Base-by-base conservation (phyloP, 2,329 filamentous ascomycete species). In the Colletotrichum brevisporum region DNA sequence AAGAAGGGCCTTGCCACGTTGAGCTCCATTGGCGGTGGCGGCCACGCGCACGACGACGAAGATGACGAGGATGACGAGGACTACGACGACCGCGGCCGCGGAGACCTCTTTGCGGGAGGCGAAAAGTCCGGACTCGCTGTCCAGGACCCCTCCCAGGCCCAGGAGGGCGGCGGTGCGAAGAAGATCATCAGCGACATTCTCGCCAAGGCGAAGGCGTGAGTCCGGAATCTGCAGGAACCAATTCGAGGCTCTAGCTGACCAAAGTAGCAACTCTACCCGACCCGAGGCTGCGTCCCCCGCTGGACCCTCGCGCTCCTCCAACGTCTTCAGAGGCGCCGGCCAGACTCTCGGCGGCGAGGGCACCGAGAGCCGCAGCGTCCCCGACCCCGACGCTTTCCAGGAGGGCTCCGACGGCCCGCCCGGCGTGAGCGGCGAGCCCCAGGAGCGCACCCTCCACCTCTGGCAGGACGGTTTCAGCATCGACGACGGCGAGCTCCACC, bases 401-500 rank as follows among this genome's bases (percentile, higher is more conserved):
- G n/a, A 76, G 72, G 67, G 64, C 16, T 71, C 77, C 2, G 71
- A 74, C n/a, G 71, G 73, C 75, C 43, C 78, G 77, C 58, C 77
- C 72, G 67, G 75, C 75, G 54, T 74, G 78, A 61, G 78, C 16
- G 81, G 79, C 10, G 82, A 86, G 41, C 86, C 88, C 5, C 89
- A 92, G 70, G 89, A 89, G 58, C 90, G 93, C 58, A 87, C 89
- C 12, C 85, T 97, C 61, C 93, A 95, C 75, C 86, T 96, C 52
- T 97, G 94, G 94, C 86, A 88, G 50, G 91, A 97, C 76, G 94
- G 94, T 15, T 95, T 96, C 82, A 95, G 92, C 72, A 90, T 97
- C 70, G 93, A 95, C 69, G 92, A 96, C 75, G 94, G 94, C 31
- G 88, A 90, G 54, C 88, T 96, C 45, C 90, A 88, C 77, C 89